Base-by-base conservation (phyloP, 1,284 basidiomycete species). In the Xerocomus amazonicus region DNA sequence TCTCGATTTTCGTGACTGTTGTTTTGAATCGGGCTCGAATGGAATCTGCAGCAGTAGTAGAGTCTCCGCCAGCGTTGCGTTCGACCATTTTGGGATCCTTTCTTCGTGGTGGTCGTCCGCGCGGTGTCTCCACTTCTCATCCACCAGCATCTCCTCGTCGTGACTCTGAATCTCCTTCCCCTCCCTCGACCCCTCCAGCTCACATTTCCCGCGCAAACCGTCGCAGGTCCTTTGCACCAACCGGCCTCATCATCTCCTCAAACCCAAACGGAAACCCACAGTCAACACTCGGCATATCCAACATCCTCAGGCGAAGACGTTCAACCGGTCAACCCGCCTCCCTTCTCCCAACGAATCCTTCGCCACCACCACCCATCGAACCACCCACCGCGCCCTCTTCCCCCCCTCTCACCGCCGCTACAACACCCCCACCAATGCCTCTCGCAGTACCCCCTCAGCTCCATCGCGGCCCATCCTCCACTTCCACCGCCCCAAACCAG, bases 301-400 rank as follows among this genome's bases (percentile, higher is more conserved):
- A 71, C 54, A 80, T 80, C 71, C 71, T 81, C 26, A 59, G 79
- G 28, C 68, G 78, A 45, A 63, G 77, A 50, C 71, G 78, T 46
- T 79, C 77, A 42, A 77, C 75, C 13, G 76, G 78, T 3, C 61
- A 59, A 9, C 43, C 51, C 4, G 47, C 7, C 41, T 12, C 45
- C 2, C 45, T 14, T 27, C 68, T 26, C 9, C 26, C 66, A 36
- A 59, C 19, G 4, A 23, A 71, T 34, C 54, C 64, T 7, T 47
- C 60, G 8, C 38, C 60, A 1, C 44, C 58, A 23, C 19, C 27
- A 37, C 52, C 31, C 47, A 8, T 23, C 28, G 28, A 50, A 26
- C 50, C 56, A 31, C 10, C 47, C 37, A 54, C 55, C 26, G 43
- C 56, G 16, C 55, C 52, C 1, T 45, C 62, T 6, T 55, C 55